These are phyloP conservation scores for Alternaria ventricosa DNA, from an alignment of 2,329 filamentous ascomycete genomes.

Conservation along the genomic window DNA sequence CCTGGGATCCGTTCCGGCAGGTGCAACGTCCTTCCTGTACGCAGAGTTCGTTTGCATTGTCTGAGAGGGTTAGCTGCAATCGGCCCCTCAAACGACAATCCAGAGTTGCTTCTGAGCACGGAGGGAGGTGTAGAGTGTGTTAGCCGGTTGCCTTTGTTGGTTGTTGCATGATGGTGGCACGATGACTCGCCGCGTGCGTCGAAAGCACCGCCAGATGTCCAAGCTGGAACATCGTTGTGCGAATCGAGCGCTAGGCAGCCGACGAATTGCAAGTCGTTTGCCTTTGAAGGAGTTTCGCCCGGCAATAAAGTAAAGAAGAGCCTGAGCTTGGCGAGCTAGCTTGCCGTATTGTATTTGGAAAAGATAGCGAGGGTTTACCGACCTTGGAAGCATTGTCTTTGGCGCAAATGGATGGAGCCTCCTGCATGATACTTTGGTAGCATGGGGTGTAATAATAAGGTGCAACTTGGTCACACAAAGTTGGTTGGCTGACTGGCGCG, in stretches of 20 bases:
- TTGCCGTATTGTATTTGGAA: conserved; percentile 9
- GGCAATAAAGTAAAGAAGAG: conserved; percentile 26
- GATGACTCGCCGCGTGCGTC: conserved; percentile 21
- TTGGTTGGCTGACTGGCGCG: conserved; percentile 13
- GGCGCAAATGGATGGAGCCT: conserved; percentile 21
- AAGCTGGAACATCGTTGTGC: conserved; percentile 24
- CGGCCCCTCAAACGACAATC: conserved; percentile 15
- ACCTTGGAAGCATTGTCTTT: conserved; percentile 15
- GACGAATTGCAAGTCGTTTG: conserved; percentile 24
- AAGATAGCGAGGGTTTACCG: conserved; percentile 8
- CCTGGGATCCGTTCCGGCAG: conserved; percentile 4
- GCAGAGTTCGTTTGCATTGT: conserved; percentile 13
- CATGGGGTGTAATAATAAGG: conserved; percentile 19
- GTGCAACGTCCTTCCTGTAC: conserved; percentile 17
- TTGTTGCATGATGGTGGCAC: conserved; percentile 29
- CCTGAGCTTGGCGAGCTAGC: conserved; percentile 27
- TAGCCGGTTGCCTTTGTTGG: conserved; percentile 18
- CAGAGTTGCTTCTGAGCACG: conserved; percentile 12
- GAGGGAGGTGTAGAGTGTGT: conserved; percentile 10
- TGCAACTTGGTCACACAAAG: conserved; percentile 23
- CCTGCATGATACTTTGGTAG: conserved; percentile 22
- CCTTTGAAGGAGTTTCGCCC: conserved; percentile 28
- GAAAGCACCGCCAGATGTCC: conserved; percentile 15
- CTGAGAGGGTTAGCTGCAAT: conserved; percentile 20
- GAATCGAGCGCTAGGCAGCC: conserved; percentile 22